phyloP scores from a whole-genome alignment of 2,329 filamentous ascomycete genomes.

The Byssothecium circinans region DNA sequence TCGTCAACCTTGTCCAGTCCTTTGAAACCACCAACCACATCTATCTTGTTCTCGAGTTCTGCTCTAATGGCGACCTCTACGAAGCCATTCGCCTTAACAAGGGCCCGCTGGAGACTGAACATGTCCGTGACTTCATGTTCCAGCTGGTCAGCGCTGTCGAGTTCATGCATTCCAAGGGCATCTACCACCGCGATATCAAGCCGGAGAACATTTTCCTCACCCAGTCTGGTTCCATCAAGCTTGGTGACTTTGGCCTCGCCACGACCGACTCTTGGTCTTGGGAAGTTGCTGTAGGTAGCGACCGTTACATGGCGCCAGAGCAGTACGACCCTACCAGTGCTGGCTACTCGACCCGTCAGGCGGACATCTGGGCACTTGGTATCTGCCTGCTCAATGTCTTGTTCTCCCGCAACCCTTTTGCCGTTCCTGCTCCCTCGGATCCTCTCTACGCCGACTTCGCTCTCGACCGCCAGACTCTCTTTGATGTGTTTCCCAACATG shows the following conservation, averaged over 20 bases:
- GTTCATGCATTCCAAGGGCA: constrained; percentile 85
- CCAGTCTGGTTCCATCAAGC: constrained; percentile 84
- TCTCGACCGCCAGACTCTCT: constrained; percentile 90
- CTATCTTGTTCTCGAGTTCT: constrained; percentile 94
- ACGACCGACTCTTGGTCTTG: constrained; percentile 88
- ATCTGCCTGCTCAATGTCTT: constrained; percentile 95
- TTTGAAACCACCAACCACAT: constrained; percentile 91
- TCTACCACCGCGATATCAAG: constrained; percentile 98
- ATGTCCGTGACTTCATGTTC: constrained; percentile 96
- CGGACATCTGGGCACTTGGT: constrained; percentile 95
- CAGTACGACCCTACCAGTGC: constrained; percentile 87
- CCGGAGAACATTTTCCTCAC: constrained; percentile 98
- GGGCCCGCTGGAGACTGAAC: constrained; percentile 90
- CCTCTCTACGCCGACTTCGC: constrained; percentile 91
- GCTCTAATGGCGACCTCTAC: constrained; percentile 91
- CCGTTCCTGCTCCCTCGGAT: constrained; percentile 85
- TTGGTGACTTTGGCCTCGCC: constrained; percentile 93
- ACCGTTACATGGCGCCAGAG: constrained; percentile 98
- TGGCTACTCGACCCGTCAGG: constrained; percentile 90
- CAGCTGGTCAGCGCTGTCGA: constrained; percentile 87
- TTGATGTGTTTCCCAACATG: constrained; percentile 98
- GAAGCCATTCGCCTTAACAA: constrained; percentile 90
- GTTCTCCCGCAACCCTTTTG: constrained; percentile 96
- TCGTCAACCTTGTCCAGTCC: constrained; percentile 87
- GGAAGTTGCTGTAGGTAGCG: constrained; percentile 92